These are phyloP conservation scores for Phlebopus sp. DNA, from an alignment of 1,284 basidiomycete species.

Conservation along the genomic window DNA sequence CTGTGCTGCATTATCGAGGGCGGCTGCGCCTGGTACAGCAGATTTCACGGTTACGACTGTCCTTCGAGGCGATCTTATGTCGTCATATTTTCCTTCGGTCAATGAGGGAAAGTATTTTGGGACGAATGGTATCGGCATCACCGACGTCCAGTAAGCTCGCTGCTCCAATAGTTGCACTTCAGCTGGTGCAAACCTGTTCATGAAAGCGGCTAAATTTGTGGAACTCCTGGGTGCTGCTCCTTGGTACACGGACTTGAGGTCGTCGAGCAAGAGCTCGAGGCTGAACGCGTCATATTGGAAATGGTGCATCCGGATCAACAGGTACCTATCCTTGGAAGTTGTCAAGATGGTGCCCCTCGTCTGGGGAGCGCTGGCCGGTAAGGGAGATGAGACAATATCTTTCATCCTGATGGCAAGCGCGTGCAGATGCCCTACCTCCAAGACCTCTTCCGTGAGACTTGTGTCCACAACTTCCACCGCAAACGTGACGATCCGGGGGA, in stretches of 20 bases:
- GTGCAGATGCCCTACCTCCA: conserved; percentile 22
- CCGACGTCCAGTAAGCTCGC: conserved; percentile 38
- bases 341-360: conserved; percentile 34
- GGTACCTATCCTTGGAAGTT: conserved; percentile 28
- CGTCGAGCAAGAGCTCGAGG: conserved; percentile 41
- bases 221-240: conserved; percentile 26
- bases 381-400: conserved; percentile 35
- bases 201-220: conserved; percentile 35
- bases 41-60: conserved; percentile 21
- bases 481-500: conserved; percentile 40
- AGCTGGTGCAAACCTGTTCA: conserved; percentile 27
- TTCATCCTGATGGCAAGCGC: conserved; percentile 33
- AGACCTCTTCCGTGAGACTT: conserved; percentile 16
- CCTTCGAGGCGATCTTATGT: conserved; percentile 6
- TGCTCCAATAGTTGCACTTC: conserved; percentile 31
- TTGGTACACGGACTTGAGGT: conserved; percentile 38
- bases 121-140: conserved; percentile 31
- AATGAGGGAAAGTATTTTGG: conserved; percentile 35
- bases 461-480: conserved; percentile 20
- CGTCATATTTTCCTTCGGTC: conserved; percentile 1
- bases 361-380: conserved; percentile 32
- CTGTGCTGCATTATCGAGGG: conserved; percentile 31
- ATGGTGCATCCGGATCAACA: conserved; percentile 48
- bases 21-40: conserved; percentile 19
- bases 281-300: conserved; percentile 55